Conservation (phyloP, 2,329 filamentous ascomycete genomes). For the Penicillium sp. region DNA sequence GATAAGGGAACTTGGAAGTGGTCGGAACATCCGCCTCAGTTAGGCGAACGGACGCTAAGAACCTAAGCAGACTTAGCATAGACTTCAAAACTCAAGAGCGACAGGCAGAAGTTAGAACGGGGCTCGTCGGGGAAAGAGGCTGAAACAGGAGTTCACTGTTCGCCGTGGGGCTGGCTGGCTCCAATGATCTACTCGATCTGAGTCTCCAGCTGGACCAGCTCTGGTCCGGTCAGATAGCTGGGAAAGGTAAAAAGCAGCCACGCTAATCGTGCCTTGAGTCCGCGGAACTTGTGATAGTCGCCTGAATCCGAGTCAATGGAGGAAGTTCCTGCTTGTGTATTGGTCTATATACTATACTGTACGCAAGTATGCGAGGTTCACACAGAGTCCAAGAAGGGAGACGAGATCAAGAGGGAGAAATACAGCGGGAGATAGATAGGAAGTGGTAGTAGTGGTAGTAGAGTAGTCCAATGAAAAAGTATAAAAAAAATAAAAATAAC, state of each 20-base stretch:
- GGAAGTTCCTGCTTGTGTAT: neutral
- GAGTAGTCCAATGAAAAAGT: constrained; percentile 11
- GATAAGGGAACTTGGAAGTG: neutral
- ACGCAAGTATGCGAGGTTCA: neutral
- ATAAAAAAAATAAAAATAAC: constrained; percentile 20
- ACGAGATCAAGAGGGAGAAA: neutral
- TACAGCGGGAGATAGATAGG: neutral
- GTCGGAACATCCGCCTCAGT: neutral
- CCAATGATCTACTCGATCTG: neutral
- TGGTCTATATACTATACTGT: constrained; percentile 5
- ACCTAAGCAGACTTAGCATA: too few species aligned
- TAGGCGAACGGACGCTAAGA: too few species aligned
- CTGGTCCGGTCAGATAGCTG: neutral
- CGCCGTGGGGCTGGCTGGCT: neutral
- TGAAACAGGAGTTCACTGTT: constrained; percentile 5
- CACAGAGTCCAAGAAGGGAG: neutral
- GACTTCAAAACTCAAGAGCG: too few species aligned
- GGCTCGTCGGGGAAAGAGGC: neutral
- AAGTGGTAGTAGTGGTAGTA: constrained; percentile 6
- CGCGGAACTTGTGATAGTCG: neutral
- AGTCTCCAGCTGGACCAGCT: neutral
- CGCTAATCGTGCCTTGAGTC: neutral
- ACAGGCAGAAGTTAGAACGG: too few species aligned
- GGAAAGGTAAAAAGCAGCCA: neutral
- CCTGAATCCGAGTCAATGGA: neutral